Evolutionary conservation across 495 filamentous ascomycete species (phyloP), one percentile per base, ranked within the genome.

Genomic region (Neurospora sp.): DNA sequence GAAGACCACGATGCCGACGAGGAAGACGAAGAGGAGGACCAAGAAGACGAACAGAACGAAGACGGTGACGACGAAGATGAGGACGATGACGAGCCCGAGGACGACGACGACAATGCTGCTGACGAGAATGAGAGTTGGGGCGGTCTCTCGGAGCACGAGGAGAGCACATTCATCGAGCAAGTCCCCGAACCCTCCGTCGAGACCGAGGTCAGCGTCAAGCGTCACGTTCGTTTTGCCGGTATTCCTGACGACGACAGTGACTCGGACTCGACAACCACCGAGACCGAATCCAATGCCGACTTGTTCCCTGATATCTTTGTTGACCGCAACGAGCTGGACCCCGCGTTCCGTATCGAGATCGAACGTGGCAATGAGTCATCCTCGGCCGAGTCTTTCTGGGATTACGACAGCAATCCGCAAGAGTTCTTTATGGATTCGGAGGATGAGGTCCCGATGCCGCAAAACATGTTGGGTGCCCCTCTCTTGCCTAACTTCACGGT

Each of bases 261-360:
- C 72, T 81, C 79, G n/a, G 85, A 87, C 72, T 81, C 79, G n/a
- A 85, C 84, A 16, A 81, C 81, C 12, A 83, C 80, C 48, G 85
- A 87, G 72, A 82, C 81, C 6, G 83, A 85, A 12, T 82, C 83
- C 70, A 72, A 83, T 18, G 78, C 81, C 23, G 85, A 86, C 72
- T 88, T 92, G 71, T 91, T 91, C 70, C 90, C 90, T 1, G 87
- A 92, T 75, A 88, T 93, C 70, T 93, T 93, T 76, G 83, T 93
- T 44, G 89, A 91, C 70, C 90, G 92, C 77, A 90, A 89, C 80
- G 84, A 86, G 27, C 83, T 94, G 23, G 90, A 92, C 77, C 91
- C 90, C 18, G 85, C 84, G 69, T 86, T 94, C 74, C 90, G 90
- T 75, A 87, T 86, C 54, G 88, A 91, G 83, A 90, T 92, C 72